These are phyloP conservation scores for Cystobasidium onofrii DNA, from an alignment of 768 basidiomycete genomes.

Conservation along the genomic window DNA sequence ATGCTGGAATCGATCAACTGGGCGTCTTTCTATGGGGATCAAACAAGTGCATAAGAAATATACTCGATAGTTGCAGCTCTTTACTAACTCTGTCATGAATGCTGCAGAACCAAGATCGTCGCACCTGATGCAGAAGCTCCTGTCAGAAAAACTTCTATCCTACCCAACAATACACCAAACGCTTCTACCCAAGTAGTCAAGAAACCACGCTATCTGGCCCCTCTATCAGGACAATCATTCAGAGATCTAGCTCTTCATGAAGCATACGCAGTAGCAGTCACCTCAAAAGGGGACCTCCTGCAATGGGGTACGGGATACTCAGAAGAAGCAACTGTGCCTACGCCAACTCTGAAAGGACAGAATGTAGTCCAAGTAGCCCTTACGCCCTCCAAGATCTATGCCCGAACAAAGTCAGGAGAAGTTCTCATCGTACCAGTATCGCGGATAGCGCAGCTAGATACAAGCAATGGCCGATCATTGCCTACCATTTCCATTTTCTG, in stretches of 20 bases:
- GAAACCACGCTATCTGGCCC: slow-evolving; percentile 1
- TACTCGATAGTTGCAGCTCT: no score
- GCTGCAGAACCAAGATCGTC: neutral
- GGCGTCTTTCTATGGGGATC: slow-evolving; percentile 17
- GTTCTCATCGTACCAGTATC: slow-evolving; percentile 62
- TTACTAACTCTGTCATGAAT: neutral
- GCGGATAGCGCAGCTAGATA: slow-evolving; percentile 50
- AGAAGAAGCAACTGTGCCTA: slow-evolving; percentile 45
- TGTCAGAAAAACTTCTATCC: neutral
- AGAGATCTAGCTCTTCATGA: slow-evolving; percentile 64
- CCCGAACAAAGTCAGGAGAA: slow-evolving; percentile 66
- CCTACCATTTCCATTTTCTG: slow-evolving; percentile 45
- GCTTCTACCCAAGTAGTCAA: slow-evolving; percentile 30
- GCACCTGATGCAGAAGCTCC: neutral
- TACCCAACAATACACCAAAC: neutral
- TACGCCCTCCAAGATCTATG: slow-evolving; percentile 54
- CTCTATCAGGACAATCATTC: slow-evolving; percentile 59
- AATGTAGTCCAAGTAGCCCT: slow-evolving; percentile 36
- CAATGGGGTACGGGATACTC: slow-evolving; percentile 68
- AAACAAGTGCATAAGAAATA: slow-evolving; percentile 14
- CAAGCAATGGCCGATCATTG: slow-evolving; percentile 41
- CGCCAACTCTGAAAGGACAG: slow-evolving; percentile 33
- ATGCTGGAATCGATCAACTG: neutral
- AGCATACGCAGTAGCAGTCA: slow-evolving; percentile 57
- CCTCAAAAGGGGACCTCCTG: slow-evolving; percentile 69